Evolutionary conservation across 495 filamentous ascomycete genomes (phyloP), one percentile per base, ranked within the genome.

Genomic region (Xylaria scruposa): DNA sequence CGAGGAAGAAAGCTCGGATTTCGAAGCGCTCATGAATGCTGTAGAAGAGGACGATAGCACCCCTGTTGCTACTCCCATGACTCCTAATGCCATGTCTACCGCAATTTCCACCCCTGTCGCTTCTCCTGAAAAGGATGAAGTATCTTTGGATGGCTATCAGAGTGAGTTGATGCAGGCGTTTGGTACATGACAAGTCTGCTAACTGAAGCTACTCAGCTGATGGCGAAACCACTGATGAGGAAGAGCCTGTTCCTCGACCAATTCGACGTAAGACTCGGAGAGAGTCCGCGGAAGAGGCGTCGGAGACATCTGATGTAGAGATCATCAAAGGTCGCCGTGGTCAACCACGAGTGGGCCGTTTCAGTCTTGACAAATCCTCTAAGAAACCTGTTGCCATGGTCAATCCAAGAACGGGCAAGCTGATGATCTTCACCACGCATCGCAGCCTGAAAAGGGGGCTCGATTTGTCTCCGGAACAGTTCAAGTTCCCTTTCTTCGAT

Each of bases 201-300:
- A 88, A 94, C 79, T 47, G 47, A 19, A 67, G 66, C 51, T 66
- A 74, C 75, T 40, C 82, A 95, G 92, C 91, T 78, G 93, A 95
- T 82, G 92, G 93, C 67, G 93, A 94, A 73, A 95, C 93, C 47
- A 95, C 93, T 74, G 77, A 79, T 66, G 93, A 95, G 75, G 93
- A 95, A 83, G 93, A 94, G 67, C 83, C 90, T 7, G 89, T 89
- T 60, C 88, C 85, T 68, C 83, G 82, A 24, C 74, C 75, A 80
- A 84, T 78, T 84, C 90, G 90, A 47, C 87, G 87, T 71, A 90
- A 87, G 75, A 79, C 83, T 75, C 77, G 83, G 73, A 80, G 82
- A 49, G 75, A 78, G 67, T 38, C 72, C 29, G 73, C 74, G 33
- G 82, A 81, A 67, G 76, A 80, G 21, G 81, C 77, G 47, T 87